Percentiles rank a stretch among this genome's conserved stretches.
Evolutionary conservation across 805 yeast genomes (phyloP).

Genomic region (Grigorovia humatica): DNA sequence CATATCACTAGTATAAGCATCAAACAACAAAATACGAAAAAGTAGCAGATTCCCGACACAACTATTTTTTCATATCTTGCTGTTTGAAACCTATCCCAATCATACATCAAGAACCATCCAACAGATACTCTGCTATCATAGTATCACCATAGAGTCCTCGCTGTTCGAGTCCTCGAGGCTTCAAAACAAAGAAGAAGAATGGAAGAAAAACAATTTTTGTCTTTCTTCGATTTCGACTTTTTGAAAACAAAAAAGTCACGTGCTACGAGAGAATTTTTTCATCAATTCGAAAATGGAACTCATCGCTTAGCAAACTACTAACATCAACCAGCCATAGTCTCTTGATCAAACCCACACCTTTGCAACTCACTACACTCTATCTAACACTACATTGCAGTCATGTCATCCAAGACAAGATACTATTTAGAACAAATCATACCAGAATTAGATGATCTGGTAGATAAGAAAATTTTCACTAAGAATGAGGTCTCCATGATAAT

Average conservation of each 20-base stretch:
- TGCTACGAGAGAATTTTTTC: background rate
- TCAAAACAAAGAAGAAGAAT: too few species aligned
- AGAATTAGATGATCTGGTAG: conserved; percentile 79
- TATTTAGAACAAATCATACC: conserved; percentile 68
- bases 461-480: conserved; percentile 71
- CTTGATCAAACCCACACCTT: background rate
- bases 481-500: conserved; percentile 75
- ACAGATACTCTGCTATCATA: too few species aligned
- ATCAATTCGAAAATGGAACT: background rate
- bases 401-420: conserved; percentile 49
- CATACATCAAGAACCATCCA: background rate
- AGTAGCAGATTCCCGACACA: too few species aligned
- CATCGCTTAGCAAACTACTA: background rate
- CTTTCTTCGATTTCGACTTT: background rate
- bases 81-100: background rate
- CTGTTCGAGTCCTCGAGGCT: too few species aligned
- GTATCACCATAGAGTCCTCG: background rate
- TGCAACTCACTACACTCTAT: too few species aligned
- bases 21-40: background rate
- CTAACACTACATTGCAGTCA: background rate
- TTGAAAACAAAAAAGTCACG: background rate
- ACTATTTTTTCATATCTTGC: background rate
- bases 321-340: background rate
- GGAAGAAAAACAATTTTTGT: background rate
- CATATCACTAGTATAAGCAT: background rate